phyloP scores from a whole-genome alignment of 108 stramenopile species.

The Pelagomonas calceolata region DNA sequence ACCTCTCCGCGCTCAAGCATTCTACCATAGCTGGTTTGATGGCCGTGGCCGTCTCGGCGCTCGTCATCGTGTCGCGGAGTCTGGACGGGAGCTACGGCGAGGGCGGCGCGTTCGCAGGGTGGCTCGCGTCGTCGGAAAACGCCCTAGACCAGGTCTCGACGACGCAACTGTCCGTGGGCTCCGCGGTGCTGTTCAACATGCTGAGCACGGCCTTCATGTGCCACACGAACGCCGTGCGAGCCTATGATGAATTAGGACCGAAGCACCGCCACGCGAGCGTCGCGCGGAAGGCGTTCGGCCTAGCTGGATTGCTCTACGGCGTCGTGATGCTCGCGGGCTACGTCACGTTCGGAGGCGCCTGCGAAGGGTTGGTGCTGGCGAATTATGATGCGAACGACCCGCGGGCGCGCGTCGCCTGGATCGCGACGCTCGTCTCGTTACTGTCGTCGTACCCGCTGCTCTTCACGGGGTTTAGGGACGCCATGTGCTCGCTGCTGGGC shows the following conservation, averaged over 20 bases:
- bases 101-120: too few species aligned
- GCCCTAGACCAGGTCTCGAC: conserved; percentile 28
- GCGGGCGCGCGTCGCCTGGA: conserved; percentile 36
- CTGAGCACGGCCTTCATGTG: conserved; percentile 14
- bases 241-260: background rate
- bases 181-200: conserved; percentile 12
- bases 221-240: conserved; percentile 10
- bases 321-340: conserved; percentile 44
- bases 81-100: too few species aligned
- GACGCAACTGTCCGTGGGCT: conserved; percentile 1
- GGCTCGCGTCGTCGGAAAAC: conserved; percentile 21
- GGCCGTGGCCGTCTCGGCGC: too few species aligned
- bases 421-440: conserved; percentile 27
- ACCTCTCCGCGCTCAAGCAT: too few species aligned
- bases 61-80: too few species aligned
- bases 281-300: conserved; percentile 27
- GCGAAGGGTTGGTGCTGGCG: conserved; percentile 41
- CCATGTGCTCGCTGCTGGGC: background rate
- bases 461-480: conserved; percentile 12
- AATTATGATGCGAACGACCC: conserved; percentile 49
- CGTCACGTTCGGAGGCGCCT: conserved; percentile 46
- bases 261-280: conserved; percentile 30
- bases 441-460: conserved; percentile 7
- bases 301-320: conserved; percentile 32
- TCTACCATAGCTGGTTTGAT: too few species aligned